Percentiles rank a stretch among this genome's conserved stretches.
phyloP scores from a whole-genome alignment of 441 rosid genomes.

The Pelargonium australe region DNA sequence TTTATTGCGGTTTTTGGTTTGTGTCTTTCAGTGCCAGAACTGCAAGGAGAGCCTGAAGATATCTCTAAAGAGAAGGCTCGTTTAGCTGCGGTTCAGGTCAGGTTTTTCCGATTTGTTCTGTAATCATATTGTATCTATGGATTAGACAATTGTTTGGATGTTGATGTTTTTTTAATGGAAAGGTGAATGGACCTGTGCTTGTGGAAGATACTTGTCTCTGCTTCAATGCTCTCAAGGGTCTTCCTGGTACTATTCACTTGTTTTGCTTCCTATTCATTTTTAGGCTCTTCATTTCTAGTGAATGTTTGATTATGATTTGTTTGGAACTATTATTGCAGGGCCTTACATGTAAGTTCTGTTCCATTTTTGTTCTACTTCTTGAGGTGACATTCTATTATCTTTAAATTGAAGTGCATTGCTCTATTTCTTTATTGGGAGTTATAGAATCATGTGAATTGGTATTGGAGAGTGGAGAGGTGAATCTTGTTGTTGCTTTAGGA shows the following conservation, averaged over 20 bases:
- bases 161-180: constrained; percentile 15
- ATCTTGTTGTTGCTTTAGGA: background rate
- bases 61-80: constrained; percentile 92
- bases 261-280: background rate
- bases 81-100: constrained; percentile 74
- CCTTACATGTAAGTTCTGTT: constrained; percentile 77
- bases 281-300: background rate
- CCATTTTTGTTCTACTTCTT: constrained; percentile 10
- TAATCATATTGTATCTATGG: background rate
- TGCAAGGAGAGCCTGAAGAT: constrained; percentile 89
- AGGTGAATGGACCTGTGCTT: constrained; percentile 87
- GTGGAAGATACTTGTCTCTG: constrained; percentile 98
- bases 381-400: constrained; percentile 17
- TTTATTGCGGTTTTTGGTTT: background rate
- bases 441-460: background rate
- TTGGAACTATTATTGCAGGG: constrained; percentile 49
- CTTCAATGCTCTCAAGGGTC: constrained; percentile 85
- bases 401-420: background rate
- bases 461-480: background rate
- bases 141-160: background rate
- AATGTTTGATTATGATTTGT: constrained; percentile 3
- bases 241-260: constrained; percentile 56
- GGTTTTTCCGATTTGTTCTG: background rate
- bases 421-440: background rate
- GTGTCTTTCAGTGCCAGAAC: constrained; percentile 57